Percentiles rank a stretch among this genome's conserved stretches.
Conservation (phyloP, 805 yeast species). For the Starmera pachycereana region DNA sequence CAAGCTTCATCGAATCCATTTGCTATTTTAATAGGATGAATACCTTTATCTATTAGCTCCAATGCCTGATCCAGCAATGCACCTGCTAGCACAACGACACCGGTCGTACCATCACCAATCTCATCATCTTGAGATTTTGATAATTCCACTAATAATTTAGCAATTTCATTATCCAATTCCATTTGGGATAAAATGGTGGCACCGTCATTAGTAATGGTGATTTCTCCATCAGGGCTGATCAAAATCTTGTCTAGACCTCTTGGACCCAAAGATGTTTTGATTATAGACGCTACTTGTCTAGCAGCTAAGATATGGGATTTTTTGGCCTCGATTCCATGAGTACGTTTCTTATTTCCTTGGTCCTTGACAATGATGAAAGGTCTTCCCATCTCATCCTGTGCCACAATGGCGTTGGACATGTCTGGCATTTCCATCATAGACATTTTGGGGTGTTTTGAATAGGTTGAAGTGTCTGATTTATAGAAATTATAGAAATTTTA, state of each 20-base stretch:
- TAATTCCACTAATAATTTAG: conserved; percentile 87
- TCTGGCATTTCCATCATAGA: conserved; percentile 57
- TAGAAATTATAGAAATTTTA: too few relatives aligned
- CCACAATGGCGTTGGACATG: conserved; percentile 95
- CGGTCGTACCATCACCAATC: conserved; percentile 98
- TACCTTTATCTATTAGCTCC: conserved; percentile 91
- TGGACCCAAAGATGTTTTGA: conserved; percentile 92
- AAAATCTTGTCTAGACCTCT: conserved; percentile 96
- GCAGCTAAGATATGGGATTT: conserved; percentile 91
- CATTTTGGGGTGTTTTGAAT: not conserved
- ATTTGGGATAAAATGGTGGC: conserved; percentile 93
- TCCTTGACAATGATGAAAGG: conserved; percentile 97
- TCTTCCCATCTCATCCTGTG: conserved; percentile 98
- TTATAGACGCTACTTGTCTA: conserved; percentile 84
- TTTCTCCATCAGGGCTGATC: conserved; percentile 93
- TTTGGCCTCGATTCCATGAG: conserved; percentile 70
- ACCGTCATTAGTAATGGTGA: conserved; percentile 97
- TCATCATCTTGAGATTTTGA: conserved; percentile 96
- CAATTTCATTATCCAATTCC: conserved; percentile 94
- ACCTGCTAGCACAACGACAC: conserved; percentile 94
- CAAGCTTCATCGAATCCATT: conserved; percentile 97
- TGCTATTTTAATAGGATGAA: conserved; percentile 94
- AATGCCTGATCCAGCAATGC: conserved; percentile 90
- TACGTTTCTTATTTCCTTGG: conserved; percentile 51
- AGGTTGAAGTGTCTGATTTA: not conserved